Evolutionary conservation across 2,329 filamentous ascomycete genomes (phyloP), one percentile per base, ranked within the genome.

Genomic region (Alternaria sp.): DNA sequence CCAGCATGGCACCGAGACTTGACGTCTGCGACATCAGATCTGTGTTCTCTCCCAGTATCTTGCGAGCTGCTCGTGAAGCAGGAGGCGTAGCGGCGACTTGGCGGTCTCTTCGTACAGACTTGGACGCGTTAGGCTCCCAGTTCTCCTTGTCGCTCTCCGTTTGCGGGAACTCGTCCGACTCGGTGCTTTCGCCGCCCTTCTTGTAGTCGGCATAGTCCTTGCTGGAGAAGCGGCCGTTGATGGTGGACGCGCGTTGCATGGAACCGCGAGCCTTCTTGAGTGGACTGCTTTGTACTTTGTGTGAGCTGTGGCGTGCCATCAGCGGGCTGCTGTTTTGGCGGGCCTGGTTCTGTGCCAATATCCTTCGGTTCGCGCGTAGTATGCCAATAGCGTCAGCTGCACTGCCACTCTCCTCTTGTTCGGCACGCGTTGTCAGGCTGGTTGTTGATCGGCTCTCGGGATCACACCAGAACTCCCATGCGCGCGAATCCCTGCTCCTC

Each of bases 81-180:
- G 75, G 64, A 66, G 79, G 56, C 81, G 72, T 72, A 41, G 60
- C 54, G 60, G 64, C 49, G 41, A 74, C 54, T 6, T 73, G 63
- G 6, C 70, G 65, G 43, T 68, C 51, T 9, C 75, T 72, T 20
- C 72, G 72, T 23, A 79, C 82, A 60, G 73, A 68, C 55, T 68
- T 70, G 14, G 70, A 63, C 55, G 75, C 68, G 15, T 78, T 71
- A n/a, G 87, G 87, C 44, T 86, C 80, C 88, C 93, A 96, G 76
- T 98, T 98, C 82, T 98, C 95, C 82, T 98, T 98, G 78, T 98
- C 95, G 1, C 93, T 97, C 73, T 97, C 94, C 53, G 88, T 78
- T 81, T 87, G 87, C 76, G 71, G 83, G 71, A 79, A 83, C 79
- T 84, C 81, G 23, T 85, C 82, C 41, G 80, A 79, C 70, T 84